phyloP scores from a whole-genome alignment of 495 filamentous ascomycete genomes.

The Jackrogersella multiformis region DNA sequence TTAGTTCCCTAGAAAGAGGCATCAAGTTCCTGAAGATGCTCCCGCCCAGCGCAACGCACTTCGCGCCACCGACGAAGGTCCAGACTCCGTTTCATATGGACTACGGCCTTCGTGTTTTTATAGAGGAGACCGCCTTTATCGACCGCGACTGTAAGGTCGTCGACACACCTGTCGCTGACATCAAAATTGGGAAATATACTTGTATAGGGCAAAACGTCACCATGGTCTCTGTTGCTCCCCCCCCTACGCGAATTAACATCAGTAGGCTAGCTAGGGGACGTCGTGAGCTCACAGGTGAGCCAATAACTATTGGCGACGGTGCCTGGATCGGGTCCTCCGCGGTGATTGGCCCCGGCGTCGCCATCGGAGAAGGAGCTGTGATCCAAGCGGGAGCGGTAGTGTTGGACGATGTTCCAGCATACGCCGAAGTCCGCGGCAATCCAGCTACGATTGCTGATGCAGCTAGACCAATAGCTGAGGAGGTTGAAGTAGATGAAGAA shows the following conservation, averaged over 20 bases:
- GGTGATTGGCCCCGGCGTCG: constrained; percentile 48
- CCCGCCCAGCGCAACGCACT: neutral
- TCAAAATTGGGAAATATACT: constrained; percentile 48
- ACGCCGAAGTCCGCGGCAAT: constrained; percentile 1
- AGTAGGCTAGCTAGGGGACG: neutral
- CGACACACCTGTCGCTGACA: constrained; percentile 51
- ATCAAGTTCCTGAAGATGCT: neutral
- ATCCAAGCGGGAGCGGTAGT: constrained; percentile 7
- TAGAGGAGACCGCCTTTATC: constrained; percentile 49
- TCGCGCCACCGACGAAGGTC: constrained; percentile 35
- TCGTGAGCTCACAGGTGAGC: constrained; percentile 23
- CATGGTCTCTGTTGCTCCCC: constrained; percentile 32
- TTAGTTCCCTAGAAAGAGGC: neutral
- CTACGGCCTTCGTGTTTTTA: constrained; percentile 47
- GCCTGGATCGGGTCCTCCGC: constrained; percentile 38
- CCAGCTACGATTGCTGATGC: neutral
- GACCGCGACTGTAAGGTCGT: constrained; percentile 50
- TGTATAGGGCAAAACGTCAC: constrained; percentile 49
- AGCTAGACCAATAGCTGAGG: neutral
- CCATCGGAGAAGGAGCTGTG: constrained; percentile 44
- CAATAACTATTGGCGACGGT: constrained; percentile 40
- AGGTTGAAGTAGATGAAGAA: neutral
- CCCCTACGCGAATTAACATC: neutral
- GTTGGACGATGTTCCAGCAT: constrained; percentile 1
- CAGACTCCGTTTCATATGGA: constrained; percentile 50